Conservation (phyloP, 2,329 filamentous ascomycete species). For the Venturia pyrina region DNA sequence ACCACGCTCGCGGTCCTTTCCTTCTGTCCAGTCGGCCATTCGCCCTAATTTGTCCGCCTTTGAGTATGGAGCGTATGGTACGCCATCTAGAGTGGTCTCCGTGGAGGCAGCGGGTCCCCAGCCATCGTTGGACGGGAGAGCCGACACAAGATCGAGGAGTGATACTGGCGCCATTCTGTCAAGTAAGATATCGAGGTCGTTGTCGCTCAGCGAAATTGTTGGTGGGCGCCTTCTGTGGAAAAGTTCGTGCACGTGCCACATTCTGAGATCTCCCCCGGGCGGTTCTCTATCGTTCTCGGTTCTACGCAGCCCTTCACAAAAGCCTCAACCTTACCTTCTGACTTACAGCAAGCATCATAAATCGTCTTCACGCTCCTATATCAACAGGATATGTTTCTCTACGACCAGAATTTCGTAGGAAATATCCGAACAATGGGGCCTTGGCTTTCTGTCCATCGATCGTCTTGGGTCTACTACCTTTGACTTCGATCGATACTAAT, state of each 20-base stretch:
- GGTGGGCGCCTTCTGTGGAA: background rate
- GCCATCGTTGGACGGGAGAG: constrained; percentile 34
- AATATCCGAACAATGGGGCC: too few relatives aligned
- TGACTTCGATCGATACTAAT: too few relatives aligned
- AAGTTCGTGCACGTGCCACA: background rate
- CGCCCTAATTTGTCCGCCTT: constrained; percentile 98
- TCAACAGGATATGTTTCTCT: too few relatives aligned
- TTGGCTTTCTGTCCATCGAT: too few relatives aligned
- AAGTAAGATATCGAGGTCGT: background rate
- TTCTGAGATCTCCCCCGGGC: background rate
- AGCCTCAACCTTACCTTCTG: background rate
- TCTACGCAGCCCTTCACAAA: background rate
- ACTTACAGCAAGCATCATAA: background rate
- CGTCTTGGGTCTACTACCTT: too few relatives aligned
- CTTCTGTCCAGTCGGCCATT: constrained; percentile 98
- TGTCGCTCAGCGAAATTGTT: background rate
- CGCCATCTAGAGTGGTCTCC: constrained; percentile 85
- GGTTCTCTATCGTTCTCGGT: background rate
- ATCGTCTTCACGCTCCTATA: background rate
- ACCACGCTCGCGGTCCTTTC: constrained; percentile 69
- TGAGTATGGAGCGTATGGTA: constrained; percentile 95
- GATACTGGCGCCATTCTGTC: constrained; percentile 35
- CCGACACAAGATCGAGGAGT: constrained; percentile 37
- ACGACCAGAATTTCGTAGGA: too few relatives aligned
- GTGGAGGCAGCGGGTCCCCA: constrained; percentile 80